Percentiles rank a stretch among this genome's conserved stretches.
These are phyloP conservation scores for Capsicum pubescens DNA, from an alignment of 257 asterid species.

Conservation along the genomic window DNA sequence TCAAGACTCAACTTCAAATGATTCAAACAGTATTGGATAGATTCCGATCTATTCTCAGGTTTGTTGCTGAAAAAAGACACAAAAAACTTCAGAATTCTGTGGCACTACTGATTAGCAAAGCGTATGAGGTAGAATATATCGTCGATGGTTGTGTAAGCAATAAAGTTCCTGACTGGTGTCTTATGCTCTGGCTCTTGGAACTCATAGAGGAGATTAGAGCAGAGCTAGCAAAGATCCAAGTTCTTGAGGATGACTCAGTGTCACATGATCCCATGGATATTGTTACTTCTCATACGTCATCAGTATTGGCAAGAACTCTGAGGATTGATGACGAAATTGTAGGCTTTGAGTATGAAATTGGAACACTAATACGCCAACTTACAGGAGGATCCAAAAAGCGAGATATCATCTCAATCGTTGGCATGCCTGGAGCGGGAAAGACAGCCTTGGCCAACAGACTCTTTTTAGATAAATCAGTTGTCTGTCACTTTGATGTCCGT, in stretches of 20 bases:
- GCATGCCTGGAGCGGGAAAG: not conserved
- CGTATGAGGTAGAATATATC: conserved; percentile 38
- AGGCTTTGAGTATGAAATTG: not conserved
- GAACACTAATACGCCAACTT: not conserved
- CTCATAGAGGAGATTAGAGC: not conserved
- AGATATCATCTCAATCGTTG: not conserved
- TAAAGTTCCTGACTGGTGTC: conserved; percentile 24
- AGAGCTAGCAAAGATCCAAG: not conserved
- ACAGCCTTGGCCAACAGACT: not conserved
- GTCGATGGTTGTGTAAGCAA: not conserved
- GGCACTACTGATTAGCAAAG: not conserved
- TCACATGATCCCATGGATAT: not conserved
- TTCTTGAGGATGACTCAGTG: not conserved
- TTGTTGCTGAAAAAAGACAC: not conserved
- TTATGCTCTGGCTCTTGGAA: conserved; percentile 21
- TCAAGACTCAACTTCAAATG: not conserved
- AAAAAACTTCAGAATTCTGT: not conserved
- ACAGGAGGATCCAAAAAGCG: not conserved
- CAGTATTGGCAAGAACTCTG: not conserved
- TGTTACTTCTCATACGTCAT: not conserved
- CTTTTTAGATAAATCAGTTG: not conserved
- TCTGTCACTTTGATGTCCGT: not conserved
- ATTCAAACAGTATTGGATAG: not conserved
- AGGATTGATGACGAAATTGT: not conserved
- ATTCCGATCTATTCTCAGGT: not conserved